A percentile compares a stretch with the other conserved stretches of the same genome.
These are phyloP conservation scores for Excoecaria cochinchinensis DNA, from an alignment of 345 rosid genomes.

Conservation along the genomic window DNA sequence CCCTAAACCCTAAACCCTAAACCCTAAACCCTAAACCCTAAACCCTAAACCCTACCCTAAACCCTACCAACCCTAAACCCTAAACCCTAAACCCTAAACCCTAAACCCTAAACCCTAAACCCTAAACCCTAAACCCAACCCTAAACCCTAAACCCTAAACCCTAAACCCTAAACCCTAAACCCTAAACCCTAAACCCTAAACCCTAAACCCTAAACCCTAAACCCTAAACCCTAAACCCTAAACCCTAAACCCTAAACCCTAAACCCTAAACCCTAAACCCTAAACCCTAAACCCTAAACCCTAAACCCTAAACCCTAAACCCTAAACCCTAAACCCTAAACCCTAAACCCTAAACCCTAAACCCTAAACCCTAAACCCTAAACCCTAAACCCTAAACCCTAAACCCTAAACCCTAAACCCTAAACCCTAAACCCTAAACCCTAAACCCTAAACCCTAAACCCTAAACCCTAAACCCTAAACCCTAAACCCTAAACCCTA, in stretches of 20 bases:
- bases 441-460: neutral
- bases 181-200: constrained; percentile 24
- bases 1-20: constrained; percentile 32
- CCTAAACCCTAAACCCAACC: constrained; percentile 26
- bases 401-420: constrained; percentile 16
- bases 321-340: constrained; percentile 19
- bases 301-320: constrained; percentile 23
- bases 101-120: constrained; percentile 27
- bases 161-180: constrained; percentile 24
- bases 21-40: constrained; percentile 26
- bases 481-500: constrained; percentile 10
- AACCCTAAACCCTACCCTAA: constrained; percentile 22
- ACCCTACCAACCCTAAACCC: constrained; percentile 21
- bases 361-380: constrained; percentile 17
- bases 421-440: constrained; percentile 16
- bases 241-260: constrained; percentile 14
- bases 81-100: constrained; percentile 26
- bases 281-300: constrained; percentile 25
- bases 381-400: constrained; percentile 22
- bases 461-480: constrained; percentile 3
- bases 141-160: constrained; percentile 29
- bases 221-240: constrained; percentile 20
- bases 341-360: constrained; percentile 12
- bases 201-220: constrained; percentile 25
- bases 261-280: constrained; percentile 24